Evolutionary conservation across 2,329 filamentous ascomycete species (phyloP).

Genomic region (Aaosphaeria pasadenensis): DNA sequence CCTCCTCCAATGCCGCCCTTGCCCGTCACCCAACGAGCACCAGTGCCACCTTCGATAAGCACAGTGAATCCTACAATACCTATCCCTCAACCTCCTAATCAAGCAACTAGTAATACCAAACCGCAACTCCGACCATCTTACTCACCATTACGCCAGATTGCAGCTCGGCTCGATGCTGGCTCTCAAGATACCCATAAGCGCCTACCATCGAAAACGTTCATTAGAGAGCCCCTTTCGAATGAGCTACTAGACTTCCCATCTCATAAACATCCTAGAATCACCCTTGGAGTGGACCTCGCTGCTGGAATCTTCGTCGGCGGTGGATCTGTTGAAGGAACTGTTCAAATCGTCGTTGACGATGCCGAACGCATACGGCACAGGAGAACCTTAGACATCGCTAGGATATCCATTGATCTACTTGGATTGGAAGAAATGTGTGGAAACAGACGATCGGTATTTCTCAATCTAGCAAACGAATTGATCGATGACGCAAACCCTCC

Average conservation of each 20-base stretch:
- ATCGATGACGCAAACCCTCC: slow-evolving; percentile 51
- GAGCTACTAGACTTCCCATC: slow-evolving; percentile 51
- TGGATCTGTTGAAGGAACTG: slow-evolving; percentile 51
- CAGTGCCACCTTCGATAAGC: slow-evolving; percentile 11
- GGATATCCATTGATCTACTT: slow-evolving; percentile 51
- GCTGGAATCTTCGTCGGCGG: slow-evolving; percentile 55
- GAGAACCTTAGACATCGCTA: slow-evolving; percentile 45
- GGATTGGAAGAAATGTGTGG: slow-evolving; percentile 51
- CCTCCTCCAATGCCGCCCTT: slow-evolving; percentile 14
- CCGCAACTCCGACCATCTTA: slow-evolving; percentile 45
- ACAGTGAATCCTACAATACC: slow-evolving; percentile 7
- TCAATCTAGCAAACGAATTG: slow-evolving; percentile 51
- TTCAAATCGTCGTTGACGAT: slow-evolving; percentile 48
- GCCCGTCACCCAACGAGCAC: slow-evolving; percentile 12
- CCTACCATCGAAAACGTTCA: slow-evolving; percentile 48
- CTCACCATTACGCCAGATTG: slow-evolving; percentile 48
- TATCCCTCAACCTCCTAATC: slow-evolving; percentile 8
- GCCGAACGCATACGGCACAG: slow-evolving; percentile 43
- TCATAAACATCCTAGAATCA: slow-evolving; percentile 48
- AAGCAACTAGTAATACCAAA: slow-evolving; percentile 34
- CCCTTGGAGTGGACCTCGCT: slow-evolving; percentile 48
- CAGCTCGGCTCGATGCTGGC: slow-evolving; percentile 40
- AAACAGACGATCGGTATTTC: slow-evolving; percentile 47
- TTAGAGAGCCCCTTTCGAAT: slow-evolving; percentile 44
- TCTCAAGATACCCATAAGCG: slow-evolving; percentile 42